Percentiles rank a stretch among this genome's conserved stretches.
These are phyloP conservation scores for Sisymbrium altissimum DNA, from an alignment of 345 rosid species.

Conservation along the genomic window DNA sequence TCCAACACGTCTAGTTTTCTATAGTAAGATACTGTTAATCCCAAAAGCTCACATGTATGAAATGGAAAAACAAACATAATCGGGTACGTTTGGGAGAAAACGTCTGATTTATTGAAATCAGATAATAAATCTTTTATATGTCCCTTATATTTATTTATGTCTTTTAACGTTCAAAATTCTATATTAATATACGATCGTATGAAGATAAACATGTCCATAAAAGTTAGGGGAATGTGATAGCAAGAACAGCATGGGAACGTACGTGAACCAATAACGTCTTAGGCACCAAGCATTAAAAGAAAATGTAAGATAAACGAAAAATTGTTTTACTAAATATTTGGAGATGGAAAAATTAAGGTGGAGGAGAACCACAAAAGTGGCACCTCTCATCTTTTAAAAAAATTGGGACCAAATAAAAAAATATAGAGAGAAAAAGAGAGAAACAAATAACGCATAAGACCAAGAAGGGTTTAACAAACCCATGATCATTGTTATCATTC, in stretches of 20 bases:
- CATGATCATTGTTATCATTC: constrained; percentile 33
- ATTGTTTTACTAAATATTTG: neutral
- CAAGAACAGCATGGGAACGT: constrained; percentile 8
- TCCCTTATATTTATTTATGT: too few relatives aligned
- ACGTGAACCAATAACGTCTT: neutral
- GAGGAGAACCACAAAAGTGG: constrained; percentile 38
- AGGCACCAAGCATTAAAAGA: constrained; percentile 3
- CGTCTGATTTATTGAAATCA: neutral
- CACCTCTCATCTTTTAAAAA: constrained; percentile 18
- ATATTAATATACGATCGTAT: neutral
- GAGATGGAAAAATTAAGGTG: constrained; percentile 6
- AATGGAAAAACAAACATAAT: neutral
- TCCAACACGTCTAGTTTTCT: neutral
- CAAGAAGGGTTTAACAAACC: constrained; percentile 33
- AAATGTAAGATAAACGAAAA: neutral
- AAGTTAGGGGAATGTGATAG: neutral
- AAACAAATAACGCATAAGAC: constrained; percentile 16
- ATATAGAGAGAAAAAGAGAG: neutral
- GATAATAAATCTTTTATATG: neutral
- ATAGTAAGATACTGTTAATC: neutral
- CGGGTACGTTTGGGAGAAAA: neutral
- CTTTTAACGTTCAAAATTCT: neutral
- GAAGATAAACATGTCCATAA: neutral
- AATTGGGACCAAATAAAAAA: neutral
- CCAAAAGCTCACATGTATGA: neutral